Base-by-base conservation (phyloP, 805 yeast species). In the Wickerhamiella parazyma region DNA sequence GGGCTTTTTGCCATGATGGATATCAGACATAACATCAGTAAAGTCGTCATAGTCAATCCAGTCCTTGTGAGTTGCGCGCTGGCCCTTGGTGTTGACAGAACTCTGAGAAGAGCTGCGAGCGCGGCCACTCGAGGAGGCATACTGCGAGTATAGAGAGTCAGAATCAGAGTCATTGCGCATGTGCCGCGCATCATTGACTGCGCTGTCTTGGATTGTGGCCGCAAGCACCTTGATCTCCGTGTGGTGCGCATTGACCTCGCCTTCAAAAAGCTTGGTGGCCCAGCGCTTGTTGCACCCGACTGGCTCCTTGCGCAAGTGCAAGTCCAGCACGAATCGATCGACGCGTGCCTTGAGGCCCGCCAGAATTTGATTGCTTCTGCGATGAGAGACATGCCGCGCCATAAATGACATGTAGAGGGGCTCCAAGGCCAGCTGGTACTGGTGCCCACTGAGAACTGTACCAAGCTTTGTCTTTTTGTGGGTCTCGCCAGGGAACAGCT, bases 31-130 rank as follows among this genome's bases (percentile, higher is more conserved):
- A 35, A 85, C 55, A 51, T 86, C 95, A 9, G 73, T 64, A 51
- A 73, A 86, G 56, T 86, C 95, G 45, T 80, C 80, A 18, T 66
- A 61, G 54, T 85, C 93, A 38, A 74, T 66, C 95, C 95, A 86
- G 2, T 62, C 54, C 4, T 59, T 50, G 43, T 61, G 43, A 6
- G 38, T 21, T 6, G 42, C 25, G 16, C 42, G 16, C 16, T 28
- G 14, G n/a, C 31, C 16, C 8, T 16, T n/a, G 19, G 38, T 9
- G 18, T 33, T 16, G 12, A 19, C 9, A 22, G 50, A 44, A 11
- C 50, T 36, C 1, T 65, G 39, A 34, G 54, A 45, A 9, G 49
- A 33, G 12, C 36, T 17, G n/a, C 28, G 21, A 7, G 41, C 38
- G 3, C 44, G 47, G n/a, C 33, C 38, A 6, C 42, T 21, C n/a